Evolutionary conservation across 345 rosid species (phyloP), one percentile per base, ranked within the genome.

Genomic region (Arabidopsis arenosa): DNA sequence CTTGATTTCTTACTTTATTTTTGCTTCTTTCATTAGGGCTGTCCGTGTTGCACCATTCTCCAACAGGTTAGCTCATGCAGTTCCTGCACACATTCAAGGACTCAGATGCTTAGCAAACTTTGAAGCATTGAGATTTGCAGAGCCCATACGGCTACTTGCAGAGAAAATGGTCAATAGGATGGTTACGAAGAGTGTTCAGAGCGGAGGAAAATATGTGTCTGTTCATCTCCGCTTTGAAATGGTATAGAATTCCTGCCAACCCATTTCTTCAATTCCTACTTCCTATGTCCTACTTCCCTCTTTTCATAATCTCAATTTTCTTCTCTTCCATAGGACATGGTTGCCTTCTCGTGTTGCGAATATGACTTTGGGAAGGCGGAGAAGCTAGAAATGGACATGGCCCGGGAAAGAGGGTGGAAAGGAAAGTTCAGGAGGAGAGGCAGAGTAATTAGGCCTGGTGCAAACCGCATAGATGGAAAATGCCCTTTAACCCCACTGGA

Each of bases 21-120:
- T 18, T 18, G 21, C 21, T 18, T 18, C 21, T 18, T 58, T 47
- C 26, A 78, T 71, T 89, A 95, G 99, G 83, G 97, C 96, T 72
- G 99, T 92, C 36, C 92, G 99, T 15, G 90, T 95, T 82, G 97
- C 97, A 15, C 99, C 99, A 43, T 95, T 95, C 81, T 92, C 97
- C 74, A 95, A 92, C 73, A 92, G 97, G 82, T 80, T 95, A 83
- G 96, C 99, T 72, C 88, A 86, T 76, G 93, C 87, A 67, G 97
- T 86, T 79, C 91, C 97, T 48, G 81, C 97, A 57, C 41, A 81
- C 57, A 78, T 95, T 58, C 99, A 95, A 78, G 86, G 93, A 45
- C 84, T 89, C 63, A 87, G 97, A 82, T 92, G 99, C 93, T 80
- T 92, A 60, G 85, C 93, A 73, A 95, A 92, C 80, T 92, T 89